Conservation (phyloP, 192 early-diverging fungal species). For the Cetraspora pellucida region DNA sequence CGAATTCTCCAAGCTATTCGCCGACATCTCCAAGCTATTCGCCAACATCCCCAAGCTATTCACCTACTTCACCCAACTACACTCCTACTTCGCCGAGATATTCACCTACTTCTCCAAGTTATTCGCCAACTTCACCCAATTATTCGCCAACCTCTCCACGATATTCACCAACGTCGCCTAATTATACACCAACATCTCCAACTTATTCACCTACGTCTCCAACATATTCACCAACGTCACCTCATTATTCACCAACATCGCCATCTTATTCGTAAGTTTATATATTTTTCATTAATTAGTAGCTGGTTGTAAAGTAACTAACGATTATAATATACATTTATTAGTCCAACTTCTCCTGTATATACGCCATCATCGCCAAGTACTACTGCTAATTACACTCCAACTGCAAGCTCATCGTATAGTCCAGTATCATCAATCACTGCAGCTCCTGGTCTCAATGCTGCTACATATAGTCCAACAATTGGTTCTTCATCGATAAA, state of each 20-base stretch:
- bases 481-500: neutral
- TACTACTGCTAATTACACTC: neutral
- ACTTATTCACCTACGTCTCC: constrained; percentile 72
- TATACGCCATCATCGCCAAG: constrained; percentile 21
- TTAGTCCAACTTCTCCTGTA: constrained; percentile 27
- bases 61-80: constrained; percentile 74
- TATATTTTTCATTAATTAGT: neutral
- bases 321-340: neutral
- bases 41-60: constrained; percentile 73
- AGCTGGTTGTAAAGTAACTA: neutral
- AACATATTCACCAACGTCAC: constrained; percentile 67
- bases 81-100: constrained; percentile 68
- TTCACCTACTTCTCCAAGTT: constrained; percentile 74
- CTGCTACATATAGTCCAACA: constrained; percentile 1
- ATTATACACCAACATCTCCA: constrained; percentile 77
- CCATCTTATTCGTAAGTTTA: constrained; percentile 33
- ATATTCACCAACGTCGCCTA: constrained; percentile 77
- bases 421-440: neutral
- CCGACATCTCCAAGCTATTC: constrained; percentile 79
- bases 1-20: constrained; percentile 76
- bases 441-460: neutral
- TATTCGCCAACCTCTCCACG: constrained; percentile 73
- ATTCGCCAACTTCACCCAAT: constrained; percentile 70
- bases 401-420: neutral
- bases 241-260: constrained; percentile 34